Base-by-base conservation (phyloP, 176 grass and related monocot genomes). In the Oryza rufipogon region DNA sequence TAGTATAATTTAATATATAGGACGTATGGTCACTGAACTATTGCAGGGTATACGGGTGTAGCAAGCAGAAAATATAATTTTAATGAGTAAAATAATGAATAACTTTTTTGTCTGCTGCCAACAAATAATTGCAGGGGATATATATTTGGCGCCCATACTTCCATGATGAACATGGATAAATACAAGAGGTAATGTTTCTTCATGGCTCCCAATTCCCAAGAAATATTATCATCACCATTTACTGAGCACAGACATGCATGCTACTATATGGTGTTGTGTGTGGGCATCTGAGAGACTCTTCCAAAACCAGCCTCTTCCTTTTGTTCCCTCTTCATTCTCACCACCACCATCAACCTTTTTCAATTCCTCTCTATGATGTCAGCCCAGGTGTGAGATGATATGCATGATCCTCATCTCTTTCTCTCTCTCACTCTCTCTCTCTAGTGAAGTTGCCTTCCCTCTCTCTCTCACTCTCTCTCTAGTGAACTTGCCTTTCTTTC, bases 61-160 rank as follows among this genome's bases (percentile, higher is more conserved):
- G 16, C n/a, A 46, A 47, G 2, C 13, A 66, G 9, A 28, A 66
- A 38, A 66, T 15, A 71, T 60, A 71, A 38, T 38, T 38, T 60
- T 56, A 65, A 30, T 46, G 66, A 52, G 46, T 60, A 14, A 25
- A 77, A 70, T 80, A 83, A 70, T 52, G 20, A n/a, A n/a, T n/a
- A 58, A n/a, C 44, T 80, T 68, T 80, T 68, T 75, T 75, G 39
- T 71, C 49, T 68, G 2, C 52, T 56, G 78, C 77, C 78, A 77
- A 81, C 70, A 75, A 86, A 82, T 42, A 56, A 46, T 64, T 71
- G 85, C 64, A 80, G 71, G 71, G 44, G 68, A 80, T 80, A 84
- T 87, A 80, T 80, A 84, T 87, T 71, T 84, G 80, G 79, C 41
- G 81, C 81, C 78, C 73, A 90, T 81, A 79, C 77, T 87, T 54